These are phyloP conservation scores for Heimioporus sp. DNA, from an alignment of 768 basidiomycete genomes.

Conservation along the genomic window DNA sequence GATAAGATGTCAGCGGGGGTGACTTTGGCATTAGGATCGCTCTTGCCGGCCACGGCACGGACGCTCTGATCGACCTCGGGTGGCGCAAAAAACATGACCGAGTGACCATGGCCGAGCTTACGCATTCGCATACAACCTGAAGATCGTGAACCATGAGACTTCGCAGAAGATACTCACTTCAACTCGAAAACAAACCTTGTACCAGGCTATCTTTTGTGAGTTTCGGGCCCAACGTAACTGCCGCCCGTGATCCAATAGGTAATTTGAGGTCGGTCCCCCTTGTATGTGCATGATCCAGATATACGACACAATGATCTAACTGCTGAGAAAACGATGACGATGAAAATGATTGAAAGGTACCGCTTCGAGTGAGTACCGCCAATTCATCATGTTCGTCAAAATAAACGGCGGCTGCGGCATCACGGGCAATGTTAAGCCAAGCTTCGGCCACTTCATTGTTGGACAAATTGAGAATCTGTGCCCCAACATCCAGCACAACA, in stretches of 20 bases:
- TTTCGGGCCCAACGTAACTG: constrained; percentile 48
- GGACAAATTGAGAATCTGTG: constrained; percentile 48
- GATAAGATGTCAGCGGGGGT: constrained; percentile 32
- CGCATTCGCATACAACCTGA: constrained; percentile 51
- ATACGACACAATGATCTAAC: constrained; percentile 43
- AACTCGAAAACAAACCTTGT: constrained; percentile 38
- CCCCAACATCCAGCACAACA: constrained; percentile 53
- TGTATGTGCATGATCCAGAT: constrained; percentile 41
- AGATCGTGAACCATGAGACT: constrained; percentile 6
- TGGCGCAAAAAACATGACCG: constrained; percentile 44
- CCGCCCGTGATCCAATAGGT: constrained; percentile 39
- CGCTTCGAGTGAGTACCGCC: constrained; percentile 35
- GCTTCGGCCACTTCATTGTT: constrained; percentile 37
- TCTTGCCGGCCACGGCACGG: constrained; percentile 21
- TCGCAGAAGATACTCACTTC: not conserved
- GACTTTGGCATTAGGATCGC: not conserved
- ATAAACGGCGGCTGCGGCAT: constrained; percentile 40
- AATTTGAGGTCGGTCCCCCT: constrained; percentile 49
- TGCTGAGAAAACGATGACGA: constrained; percentile 39
- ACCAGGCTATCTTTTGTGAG: constrained; percentile 48
- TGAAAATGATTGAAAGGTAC: constrained; percentile 31
- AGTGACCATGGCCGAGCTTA: constrained; percentile 43
- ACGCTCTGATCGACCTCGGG: constrained; percentile 37
- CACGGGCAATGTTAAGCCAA: constrained; percentile 13
- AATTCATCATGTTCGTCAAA: constrained; percentile 36